Conservation (phyloP, 257 asterid genomes). For the Capsicum chinense region DNA sequence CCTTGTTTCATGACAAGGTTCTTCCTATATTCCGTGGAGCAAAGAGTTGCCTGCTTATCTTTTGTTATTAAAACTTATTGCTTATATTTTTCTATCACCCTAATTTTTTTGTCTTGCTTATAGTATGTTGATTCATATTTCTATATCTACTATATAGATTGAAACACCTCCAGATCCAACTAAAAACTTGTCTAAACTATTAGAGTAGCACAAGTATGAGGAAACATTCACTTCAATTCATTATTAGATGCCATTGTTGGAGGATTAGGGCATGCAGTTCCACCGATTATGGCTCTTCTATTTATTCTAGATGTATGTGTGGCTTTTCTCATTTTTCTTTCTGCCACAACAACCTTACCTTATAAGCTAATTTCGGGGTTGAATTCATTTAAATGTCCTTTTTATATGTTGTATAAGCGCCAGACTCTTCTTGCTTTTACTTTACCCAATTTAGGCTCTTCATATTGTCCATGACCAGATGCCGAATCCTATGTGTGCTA, state of each 20-base stretch:
- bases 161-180: slow-evolving; percentile 92
- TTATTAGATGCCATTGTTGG: slow-evolving; percentile 78
- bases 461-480: slow-evolving; percentile 25
- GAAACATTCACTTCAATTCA: slow-evolving; percentile 84
- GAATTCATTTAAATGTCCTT: slow-evolving; percentile 28
- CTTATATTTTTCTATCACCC: not conserved
- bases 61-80: not conserved
- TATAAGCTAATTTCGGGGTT: not conserved
- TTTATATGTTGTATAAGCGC: not conserved
- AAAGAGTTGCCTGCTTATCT: not conserved
- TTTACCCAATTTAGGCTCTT: not conserved
- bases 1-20: slow-evolving; percentile 89
- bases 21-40: slow-evolving; percentile 16
- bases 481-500: slow-evolving; percentile 25
- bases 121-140: not conserved
- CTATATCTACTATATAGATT: slow-evolving; percentile 45
- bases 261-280: slow-evolving; percentile 96
- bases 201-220: slow-evolving; percentile 77
- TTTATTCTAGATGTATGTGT: slow-evolving; percentile 81
- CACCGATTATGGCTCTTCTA: slow-evolving; percentile 96
- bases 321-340: not conserved
- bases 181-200: slow-evolving; percentile 78
- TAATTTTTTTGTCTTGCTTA: not conserved
- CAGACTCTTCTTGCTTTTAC: not conserved
- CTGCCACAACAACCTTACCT: not conserved